Evolutionary conservation across 495 filamentous ascomycete genomes (phyloP), one percentile per base, ranked within the genome.

Genomic region (Aspergillus sclerotiicarbonarius): DNA sequence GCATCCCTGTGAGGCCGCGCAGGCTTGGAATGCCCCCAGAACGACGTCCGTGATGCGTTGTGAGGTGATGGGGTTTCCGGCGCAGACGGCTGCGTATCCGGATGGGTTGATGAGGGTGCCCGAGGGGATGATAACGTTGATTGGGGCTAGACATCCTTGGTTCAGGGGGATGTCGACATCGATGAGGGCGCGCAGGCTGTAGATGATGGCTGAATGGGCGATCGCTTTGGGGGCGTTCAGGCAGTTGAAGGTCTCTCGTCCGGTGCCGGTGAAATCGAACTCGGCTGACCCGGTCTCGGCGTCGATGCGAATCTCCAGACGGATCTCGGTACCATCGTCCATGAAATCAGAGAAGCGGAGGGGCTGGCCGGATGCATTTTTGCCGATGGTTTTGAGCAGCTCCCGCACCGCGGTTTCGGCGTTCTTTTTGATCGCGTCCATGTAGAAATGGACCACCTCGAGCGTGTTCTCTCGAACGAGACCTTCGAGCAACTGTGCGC

Each of bases 301-400:
- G 73, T 96, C 85, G 70, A 98, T 98, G 29, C 86, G 89, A 47
- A 98, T 81, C 50, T 87, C 89, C 18, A 98, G 81, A 37, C 80
- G 79, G 67, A 98, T 97, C 0, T 92, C 92, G 19, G 86, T 90
- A 35, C 94, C 94, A 69, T 98, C 94, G 69, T 98, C 94, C 94
- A 98, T 98, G 72, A 88, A 91, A 66, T 98, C 94, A 4, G 87
- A 78, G 0, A 94, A 88, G 21, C 92, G 90, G 2, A 98, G 80
- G 19, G 91, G 86, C 54, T 84, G 78, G 35, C 91, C 90, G 64
- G 87, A 78, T 67, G 96, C 96, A 13, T 88, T 79, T 64, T 85
- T 82, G 66, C 85, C 81, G 18, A 97, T 85, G 1, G 83, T 75
- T 63, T 90, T 95, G 15, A 98, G 81, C 3, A 98, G 82, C 52